Percentiles rank a stretch among this genome's conserved stretches.
Evolutionary conservation across 352 stramenopile genomes (phyloP).

Genomic region (Aphanomyces invadans): DNA sequence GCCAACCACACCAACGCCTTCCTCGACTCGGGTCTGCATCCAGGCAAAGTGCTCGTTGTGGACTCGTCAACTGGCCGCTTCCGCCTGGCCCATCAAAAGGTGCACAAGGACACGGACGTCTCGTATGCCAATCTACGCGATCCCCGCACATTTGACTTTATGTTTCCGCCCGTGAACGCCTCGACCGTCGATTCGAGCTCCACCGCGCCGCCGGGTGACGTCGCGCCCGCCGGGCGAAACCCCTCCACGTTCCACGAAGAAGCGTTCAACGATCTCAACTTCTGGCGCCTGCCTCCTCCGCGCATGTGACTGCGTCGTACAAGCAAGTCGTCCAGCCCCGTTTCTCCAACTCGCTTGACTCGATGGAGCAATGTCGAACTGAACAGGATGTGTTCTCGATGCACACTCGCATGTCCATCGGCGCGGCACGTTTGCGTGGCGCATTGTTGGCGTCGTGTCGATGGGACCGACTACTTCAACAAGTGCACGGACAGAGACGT

Average conservation of each 20-base stretch:
- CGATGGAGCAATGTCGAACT: no score
- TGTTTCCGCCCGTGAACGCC: slow-evolving; percentile 69
- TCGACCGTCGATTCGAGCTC: slow-evolving; percentile 24
- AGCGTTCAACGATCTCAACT: slow-evolving; percentile 83
- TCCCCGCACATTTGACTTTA: slow-evolving; percentile 41
- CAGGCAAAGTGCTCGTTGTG: slow-evolving; percentile 65
- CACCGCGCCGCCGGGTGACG: no score
- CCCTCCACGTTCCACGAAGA: slow-evolving; percentile 42
- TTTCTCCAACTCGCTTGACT: no score
- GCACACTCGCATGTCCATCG: no score
- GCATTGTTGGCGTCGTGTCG: no score
- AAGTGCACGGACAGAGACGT: no score
- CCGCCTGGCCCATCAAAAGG: slow-evolving; percentile 38
- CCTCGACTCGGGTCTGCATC: slow-evolving; percentile 64
- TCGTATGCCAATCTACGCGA: slow-evolving; percentile 56
- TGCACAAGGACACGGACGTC: slow-evolving; percentile 49
- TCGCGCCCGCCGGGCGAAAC: no score
- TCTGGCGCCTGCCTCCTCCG: slow-evolving; percentile 65
- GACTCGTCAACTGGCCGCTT: slow-evolving; percentile 46
- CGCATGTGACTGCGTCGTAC: slow-evolving; percentile 31
- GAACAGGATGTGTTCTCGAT: no score
- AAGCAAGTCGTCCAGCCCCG: no score
- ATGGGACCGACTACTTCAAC: no score
- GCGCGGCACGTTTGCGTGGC: no score
- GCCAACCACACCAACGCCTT: slow-evolving; percentile 49